These are phyloP conservation scores for Phaffia tasmanica DNA, from an alignment of 768 basidiomycete species.

Conservation along the genomic window DNA sequence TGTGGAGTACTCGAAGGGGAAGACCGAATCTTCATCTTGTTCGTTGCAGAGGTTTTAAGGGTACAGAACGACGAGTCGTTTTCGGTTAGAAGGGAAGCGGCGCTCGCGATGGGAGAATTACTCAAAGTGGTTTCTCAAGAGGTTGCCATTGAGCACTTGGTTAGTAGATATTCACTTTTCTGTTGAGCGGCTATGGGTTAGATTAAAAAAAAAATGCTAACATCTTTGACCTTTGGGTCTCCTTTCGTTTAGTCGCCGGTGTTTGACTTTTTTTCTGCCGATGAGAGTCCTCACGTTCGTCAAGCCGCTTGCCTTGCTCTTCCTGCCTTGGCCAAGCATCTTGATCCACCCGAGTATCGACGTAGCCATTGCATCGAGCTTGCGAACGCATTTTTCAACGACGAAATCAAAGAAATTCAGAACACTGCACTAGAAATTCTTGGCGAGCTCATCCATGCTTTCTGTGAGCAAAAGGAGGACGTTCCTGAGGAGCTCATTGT, in stretches of 20 bases:
- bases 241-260: conserved; percentile 55
- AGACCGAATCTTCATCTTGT: conserved; percentile 22
- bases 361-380: conserved; percentile 57
- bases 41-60: conserved; percentile 31
- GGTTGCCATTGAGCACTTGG: conserved; percentile 44
- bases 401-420: conserved; percentile 58
- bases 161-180: conserved; percentile 4
- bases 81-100: conserved; percentile 75
- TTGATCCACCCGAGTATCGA: conserved; percentile 48
- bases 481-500: conserved; percentile 58
- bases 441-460: conserved; percentile 79
- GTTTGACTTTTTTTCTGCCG: conserved; percentile 57
- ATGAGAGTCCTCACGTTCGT: conserved; percentile 68
- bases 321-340: conserved; percentile 61
- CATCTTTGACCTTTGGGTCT: background rate
- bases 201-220: background rate
- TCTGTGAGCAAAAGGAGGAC: conserved; percentile 49
- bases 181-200: conserved; percentile 13
- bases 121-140: conserved; percentile 77
- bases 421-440: conserved; percentile 71
- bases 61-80: conserved; percentile 38
- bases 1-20: conserved; percentile 24
- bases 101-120: conserved; percentile 74
- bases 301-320: conserved; percentile 78
- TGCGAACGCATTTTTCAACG: conserved; percentile 51